Evolutionary conservation across 768 basidiomycete genomes (phyloP).

Genomic region (Leccinum disarticulatum): DNA sequence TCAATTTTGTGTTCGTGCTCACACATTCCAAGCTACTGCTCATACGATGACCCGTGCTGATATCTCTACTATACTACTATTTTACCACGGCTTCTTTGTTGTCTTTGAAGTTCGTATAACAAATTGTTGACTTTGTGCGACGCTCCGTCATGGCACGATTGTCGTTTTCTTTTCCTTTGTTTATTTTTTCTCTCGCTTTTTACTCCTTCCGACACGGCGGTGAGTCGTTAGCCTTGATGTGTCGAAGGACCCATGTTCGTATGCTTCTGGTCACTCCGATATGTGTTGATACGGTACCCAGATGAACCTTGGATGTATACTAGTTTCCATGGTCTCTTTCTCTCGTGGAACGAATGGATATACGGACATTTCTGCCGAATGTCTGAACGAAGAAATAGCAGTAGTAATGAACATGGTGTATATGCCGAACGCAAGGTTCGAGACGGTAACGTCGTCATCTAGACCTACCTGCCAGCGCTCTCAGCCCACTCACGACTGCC

Average conservation of each 20-base stretch:
- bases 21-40: conserved; percentile 28
- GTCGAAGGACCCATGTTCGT: background rate
- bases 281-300: conserved; percentile 22
- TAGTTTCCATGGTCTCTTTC: conserved; percentile 13
- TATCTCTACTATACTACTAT: conserved; percentile 37
- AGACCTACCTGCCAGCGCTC: conserved; percentile 32
- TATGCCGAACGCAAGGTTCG: background rate
- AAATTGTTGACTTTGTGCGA: conserved; percentile 4
- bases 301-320: conserved; percentile 26
- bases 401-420: background rate
- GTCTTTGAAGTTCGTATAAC: conserved; percentile 23
- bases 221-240: conserved; percentile 4
- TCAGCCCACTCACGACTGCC: conserved; percentile 86
- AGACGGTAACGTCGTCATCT: background rate
- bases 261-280: conserved; percentile 14
- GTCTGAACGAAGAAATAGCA: background rate
- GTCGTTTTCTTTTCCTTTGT: background rate
- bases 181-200: background rate
- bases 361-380: background rate
- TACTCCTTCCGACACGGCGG: background rate
- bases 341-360: conserved; percentile 9
- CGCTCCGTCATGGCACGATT: conserved; percentile 15
- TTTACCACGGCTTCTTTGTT: conserved; percentile 26
- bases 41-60: conserved; percentile 29
- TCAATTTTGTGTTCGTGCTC: conserved; percentile 20